phyloP scores from a whole-genome alignment of 345 rosid genomes.

The Eucalyptus sideroxylon region DNA sequence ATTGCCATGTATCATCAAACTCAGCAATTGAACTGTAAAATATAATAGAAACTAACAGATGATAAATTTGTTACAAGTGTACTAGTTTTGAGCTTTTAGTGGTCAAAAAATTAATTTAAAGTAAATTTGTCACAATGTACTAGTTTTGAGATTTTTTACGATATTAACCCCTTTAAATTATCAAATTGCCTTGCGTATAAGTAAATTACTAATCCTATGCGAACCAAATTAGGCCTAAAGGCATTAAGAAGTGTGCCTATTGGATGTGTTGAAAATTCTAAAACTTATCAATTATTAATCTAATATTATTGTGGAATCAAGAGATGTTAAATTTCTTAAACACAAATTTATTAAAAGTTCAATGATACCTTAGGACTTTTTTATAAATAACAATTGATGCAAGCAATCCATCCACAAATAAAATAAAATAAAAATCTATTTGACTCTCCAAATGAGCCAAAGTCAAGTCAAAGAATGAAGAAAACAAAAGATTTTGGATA shows the following conservation, averaged over 20 bases:
- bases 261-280: background rate
- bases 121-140: too few relatives aligned
- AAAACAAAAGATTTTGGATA: background rate
- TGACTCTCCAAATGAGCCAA: background rate
- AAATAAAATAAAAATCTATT: background rate
- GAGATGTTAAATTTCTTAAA: background rate
- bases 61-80: too few relatives aligned
- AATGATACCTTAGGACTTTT: background rate
- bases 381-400: background rate
- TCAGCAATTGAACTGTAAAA: too few relatives aligned
- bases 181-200: background rate
- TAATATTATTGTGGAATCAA: background rate
- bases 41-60: fast-evolving
- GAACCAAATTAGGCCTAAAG: background rate
- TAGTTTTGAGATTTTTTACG: too few relatives aligned
- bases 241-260: background rate
- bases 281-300: background rate
- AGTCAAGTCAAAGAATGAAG: background rate
- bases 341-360: background rate
- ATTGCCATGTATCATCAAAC: fast-evolving
- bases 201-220: fast-evolving
- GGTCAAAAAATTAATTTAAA: too few relatives aligned
- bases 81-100: too few relatives aligned
- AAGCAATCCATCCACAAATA: background rate
- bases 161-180: too few relatives aligned